Percentiles rank a stretch among this genome's conserved stretches.
These are phyloP conservation scores for Pythium folliculosum DNA, from an alignment of 352 stramenopile genomes.

Conservation along the genomic window DNA sequence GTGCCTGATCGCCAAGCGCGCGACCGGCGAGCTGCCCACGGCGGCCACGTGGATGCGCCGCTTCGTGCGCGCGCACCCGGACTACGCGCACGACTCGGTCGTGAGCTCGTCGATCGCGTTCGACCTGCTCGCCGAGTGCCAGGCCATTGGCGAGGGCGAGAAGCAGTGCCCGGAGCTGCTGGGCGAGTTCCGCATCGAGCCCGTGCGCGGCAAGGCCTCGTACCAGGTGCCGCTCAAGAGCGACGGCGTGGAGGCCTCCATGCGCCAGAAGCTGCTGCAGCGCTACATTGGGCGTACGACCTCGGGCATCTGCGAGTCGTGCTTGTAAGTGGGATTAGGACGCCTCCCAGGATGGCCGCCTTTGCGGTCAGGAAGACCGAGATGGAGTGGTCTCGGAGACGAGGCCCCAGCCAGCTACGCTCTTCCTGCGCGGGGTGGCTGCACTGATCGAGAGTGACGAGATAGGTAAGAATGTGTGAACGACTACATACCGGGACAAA, in stretches of 20 bases:
- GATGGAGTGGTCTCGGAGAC: not conserved
- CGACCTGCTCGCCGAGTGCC: slow-evolving; percentile 95
- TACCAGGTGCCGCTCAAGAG: slow-evolving; percentile 95
- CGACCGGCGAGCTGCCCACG: slow-evolving; percentile 95
- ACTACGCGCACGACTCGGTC: slow-evolving; percentile 95
- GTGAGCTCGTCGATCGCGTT: slow-evolving; percentile 84
- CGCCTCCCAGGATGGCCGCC: too few relatives aligned
- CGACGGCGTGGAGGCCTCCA: slow-evolving; percentile 68
- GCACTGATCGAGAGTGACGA: not conserved
- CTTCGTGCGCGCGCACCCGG: slow-evolving; percentile 93
- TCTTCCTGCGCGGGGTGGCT: not conserved
- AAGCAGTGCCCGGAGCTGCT: slow-evolving; percentile 93
- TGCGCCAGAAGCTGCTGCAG: slow-evolving; percentile 70
- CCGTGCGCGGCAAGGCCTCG: slow-evolving; percentile 86
- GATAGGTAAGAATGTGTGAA: not conserved
- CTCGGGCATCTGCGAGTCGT: slow-evolving; percentile 26
- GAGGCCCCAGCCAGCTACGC: not conserved
- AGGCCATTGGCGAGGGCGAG: slow-evolving; percentile 94
- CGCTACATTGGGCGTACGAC: slow-evolving; percentile 38
- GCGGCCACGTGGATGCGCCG: slow-evolving; percentile 96
- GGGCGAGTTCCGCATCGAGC: slow-evolving; percentile 92
- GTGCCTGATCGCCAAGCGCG: slow-evolving; percentile 93
- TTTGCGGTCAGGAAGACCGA: not conserved
- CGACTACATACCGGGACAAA: slow-evolving; percentile 2
- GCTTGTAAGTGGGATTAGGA: slow-evolving; percentile 16